phyloP scores from a whole-genome alignment of 192 early-diverging fungal genomes.

The Geranomyces variabilis region DNA sequence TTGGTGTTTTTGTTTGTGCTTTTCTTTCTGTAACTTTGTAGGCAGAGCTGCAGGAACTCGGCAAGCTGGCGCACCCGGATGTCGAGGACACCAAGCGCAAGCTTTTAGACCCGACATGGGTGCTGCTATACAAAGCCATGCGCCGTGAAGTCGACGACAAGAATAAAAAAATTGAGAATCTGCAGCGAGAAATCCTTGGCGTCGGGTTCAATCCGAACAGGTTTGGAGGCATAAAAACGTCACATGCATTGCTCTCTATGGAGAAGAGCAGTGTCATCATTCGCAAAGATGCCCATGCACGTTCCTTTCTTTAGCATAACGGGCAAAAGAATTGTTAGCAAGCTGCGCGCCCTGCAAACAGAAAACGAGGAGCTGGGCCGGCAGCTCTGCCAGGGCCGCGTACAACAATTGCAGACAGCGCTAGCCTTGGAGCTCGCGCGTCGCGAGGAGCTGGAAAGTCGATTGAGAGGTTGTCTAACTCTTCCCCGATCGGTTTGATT shows the following conservation, averaged over 20 bases:
- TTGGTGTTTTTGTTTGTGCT: not conserved
- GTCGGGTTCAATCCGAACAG: slow-evolving; percentile 33
- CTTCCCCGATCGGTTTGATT: not conserved
- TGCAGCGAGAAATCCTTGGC: slow-evolving; percentile 35
- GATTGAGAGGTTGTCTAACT: slow-evolving; percentile 8
- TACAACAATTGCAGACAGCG: slow-evolving; percentile 33
- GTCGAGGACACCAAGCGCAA: slow-evolving; percentile 13
- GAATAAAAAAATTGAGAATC: slow-evolving; percentile 35
- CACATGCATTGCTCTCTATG: not conserved
- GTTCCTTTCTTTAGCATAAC: slow-evolving; percentile 26
- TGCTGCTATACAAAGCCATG: slow-evolving; percentile 26
- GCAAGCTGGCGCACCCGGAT: slow-evolving; percentile 4
- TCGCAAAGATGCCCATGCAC: too few relatives aligned
- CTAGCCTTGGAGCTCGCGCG: slow-evolving; percentile 21
- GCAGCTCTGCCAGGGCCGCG: slow-evolving; percentile 31
- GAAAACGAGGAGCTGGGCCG: slow-evolving; percentile 43
- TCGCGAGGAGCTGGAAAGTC: slow-evolving; percentile 7
- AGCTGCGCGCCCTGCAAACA: slow-evolving; percentile 28
- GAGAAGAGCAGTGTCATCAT: too few relatives aligned
- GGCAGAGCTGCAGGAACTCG: not conserved
- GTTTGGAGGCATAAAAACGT: slow-evolving; percentile 3
- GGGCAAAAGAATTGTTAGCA: slow-evolving; percentile 32
- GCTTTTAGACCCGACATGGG: slow-evolving; percentile 33
- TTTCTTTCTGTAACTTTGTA: not conserved
- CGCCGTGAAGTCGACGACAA: slow-evolving; percentile 37